Evolutionary conservation across 1,139 yeast species (phyloP).

Genomic region (Spencermartinsiella ligniputridi): DNA sequence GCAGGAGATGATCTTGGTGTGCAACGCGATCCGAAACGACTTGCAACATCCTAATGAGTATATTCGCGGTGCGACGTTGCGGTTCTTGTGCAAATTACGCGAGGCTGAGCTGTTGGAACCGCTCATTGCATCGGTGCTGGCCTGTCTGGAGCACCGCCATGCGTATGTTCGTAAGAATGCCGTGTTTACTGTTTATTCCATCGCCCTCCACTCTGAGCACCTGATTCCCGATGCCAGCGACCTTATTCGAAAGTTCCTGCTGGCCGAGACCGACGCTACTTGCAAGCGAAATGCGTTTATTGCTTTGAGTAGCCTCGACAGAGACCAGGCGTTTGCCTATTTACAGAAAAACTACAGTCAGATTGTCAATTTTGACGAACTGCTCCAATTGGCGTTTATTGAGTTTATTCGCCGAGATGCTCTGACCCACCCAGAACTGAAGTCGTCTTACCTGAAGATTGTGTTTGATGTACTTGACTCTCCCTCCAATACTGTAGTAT

Average conservation of each 20-base stretch:
- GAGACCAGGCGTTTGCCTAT: constrained; percentile 79
- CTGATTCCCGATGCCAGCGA: constrained; percentile 94
- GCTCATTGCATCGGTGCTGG: constrained; percentile 86
- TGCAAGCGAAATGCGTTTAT: constrained; percentile 96
- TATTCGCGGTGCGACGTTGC: constrained; percentile 89
- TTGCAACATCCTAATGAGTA: constrained; percentile 97
- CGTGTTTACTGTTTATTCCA: constrained; percentile 81
- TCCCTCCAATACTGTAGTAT: constrained; percentile 71
- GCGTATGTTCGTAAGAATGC: constrained; percentile 98
- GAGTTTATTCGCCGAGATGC: constrained; percentile 90
- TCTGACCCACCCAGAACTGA: constrained; percentile 55
- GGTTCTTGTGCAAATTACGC: constrained; percentile 83
- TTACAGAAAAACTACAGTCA: constrained; percentile 65
- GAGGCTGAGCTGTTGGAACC: constrained; percentile 96
- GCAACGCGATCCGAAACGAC: constrained; percentile 96
- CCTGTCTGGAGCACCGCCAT: constrained; percentile 91
- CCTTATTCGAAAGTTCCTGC: constrained; percentile 65
- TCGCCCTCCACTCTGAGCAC: constrained; percentile 70
- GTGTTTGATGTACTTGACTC: constrained; percentile 70
- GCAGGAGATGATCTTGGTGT: constrained; percentile 97
- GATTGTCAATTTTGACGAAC: constrained; percentile 71
- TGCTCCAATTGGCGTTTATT: constrained; percentile 83
- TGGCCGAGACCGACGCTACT: constrained; percentile 83
- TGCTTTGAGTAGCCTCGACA: constrained; percentile 74
- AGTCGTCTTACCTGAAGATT: constrained; percentile 65